These are phyloP conservation scores for Geotrichum klebahnii DNA, from an alignment of 1,139 yeast species.

Conservation along the genomic window DNA sequence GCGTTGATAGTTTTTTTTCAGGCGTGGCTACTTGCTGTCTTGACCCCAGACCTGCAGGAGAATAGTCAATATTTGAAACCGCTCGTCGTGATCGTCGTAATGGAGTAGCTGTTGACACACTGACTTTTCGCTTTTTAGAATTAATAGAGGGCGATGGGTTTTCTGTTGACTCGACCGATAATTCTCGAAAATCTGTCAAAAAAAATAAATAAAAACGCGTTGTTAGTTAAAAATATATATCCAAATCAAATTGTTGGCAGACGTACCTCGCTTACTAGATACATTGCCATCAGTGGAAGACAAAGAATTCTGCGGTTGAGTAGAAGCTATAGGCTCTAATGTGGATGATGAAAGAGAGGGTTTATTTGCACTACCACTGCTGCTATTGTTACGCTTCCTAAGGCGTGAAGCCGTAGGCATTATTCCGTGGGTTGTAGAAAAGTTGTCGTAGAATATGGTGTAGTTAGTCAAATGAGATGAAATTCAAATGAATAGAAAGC, in stretches of 20 bases:
- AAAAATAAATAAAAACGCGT: slow-evolving; percentile 11
- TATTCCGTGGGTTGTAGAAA: neutral
- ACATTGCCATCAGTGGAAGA: neutral
- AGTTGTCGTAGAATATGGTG: slow-evolving; percentile 8
- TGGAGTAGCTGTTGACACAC: slow-evolving; percentile 4
- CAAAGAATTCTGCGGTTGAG: neutral
- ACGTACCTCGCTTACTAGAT: slow-evolving; percentile 2
- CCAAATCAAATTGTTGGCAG: neutral
- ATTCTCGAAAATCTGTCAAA: slow-evolving; percentile 3
- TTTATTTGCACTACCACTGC: too few relatives aligned
- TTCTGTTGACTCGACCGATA: slow-evolving; percentile 1
- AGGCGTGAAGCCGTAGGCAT: slow-evolving; percentile 18
- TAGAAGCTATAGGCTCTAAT: too few relatives aligned
- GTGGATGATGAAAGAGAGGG: too few relatives aligned
- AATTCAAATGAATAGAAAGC: slow-evolving; percentile 25
- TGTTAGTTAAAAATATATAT: too few relatives aligned
- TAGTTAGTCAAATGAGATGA: slow-evolving; percentile 13
- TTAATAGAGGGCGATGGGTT: neutral
- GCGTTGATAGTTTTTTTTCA: neutral
- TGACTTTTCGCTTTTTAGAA: slow-evolving; percentile 6
- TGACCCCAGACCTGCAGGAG: slow-evolving; percentile 16
- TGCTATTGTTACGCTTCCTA: slow-evolving; percentile 11
- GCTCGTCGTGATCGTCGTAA: slow-evolving; percentile 20
- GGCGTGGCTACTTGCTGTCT: slow-evolving; percentile 1
- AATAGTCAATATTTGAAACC: slow-evolving; percentile 13